Evolutionary conservation across 768 basidiomycete genomes (phyloP).

Genomic region (Rhizopogon roseolus): DNA sequence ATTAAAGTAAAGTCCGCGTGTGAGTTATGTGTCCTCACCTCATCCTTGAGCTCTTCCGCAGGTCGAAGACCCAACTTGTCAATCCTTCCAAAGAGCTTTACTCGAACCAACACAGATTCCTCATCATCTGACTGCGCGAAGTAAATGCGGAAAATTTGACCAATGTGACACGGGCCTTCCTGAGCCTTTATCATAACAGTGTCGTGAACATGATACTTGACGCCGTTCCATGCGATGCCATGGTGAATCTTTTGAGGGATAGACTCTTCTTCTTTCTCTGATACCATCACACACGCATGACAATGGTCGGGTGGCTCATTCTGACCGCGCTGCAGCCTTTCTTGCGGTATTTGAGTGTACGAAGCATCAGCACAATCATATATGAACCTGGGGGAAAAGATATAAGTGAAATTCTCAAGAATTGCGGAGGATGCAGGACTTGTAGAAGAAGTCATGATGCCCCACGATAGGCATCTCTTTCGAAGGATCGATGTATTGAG

Average conservation of each 20-base stretch:
- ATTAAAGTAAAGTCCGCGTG: background rate
- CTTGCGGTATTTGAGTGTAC: constrained; percentile 37
- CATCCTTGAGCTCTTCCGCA: constrained; percentile 41
- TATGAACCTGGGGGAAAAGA: constrained; percentile 34
- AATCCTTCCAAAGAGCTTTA: constrained; percentile 49
- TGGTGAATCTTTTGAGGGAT: constrained; percentile 24
- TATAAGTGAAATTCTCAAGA: background rate
- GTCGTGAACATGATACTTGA: constrained; percentile 56
- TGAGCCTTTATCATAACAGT: constrained; percentile 48
- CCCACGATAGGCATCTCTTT: constrained; percentile 20
- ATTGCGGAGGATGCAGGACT: constrained; percentile 29
- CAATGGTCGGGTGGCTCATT: constrained; percentile 49
- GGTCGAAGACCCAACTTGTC: constrained; percentile 35
- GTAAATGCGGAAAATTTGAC: constrained; percentile 34
- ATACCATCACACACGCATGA: constrained; percentile 35
- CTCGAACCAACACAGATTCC: constrained; percentile 20
- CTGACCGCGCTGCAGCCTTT: constrained; percentile 10
- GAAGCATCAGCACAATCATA: constrained; percentile 43
- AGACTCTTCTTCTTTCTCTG: constrained; percentile 28
- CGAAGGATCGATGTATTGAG: constrained; percentile 29
- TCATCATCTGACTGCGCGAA: constrained; percentile 21
- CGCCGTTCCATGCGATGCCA: constrained; percentile 43
- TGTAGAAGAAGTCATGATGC: constrained; percentile 50
- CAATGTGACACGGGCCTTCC: constrained; percentile 52
- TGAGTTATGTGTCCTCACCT: constrained; percentile 34